A percentile compares a stretch with the other conserved stretches of the same genome.
Evolutionary conservation across 495 filamentous ascomycete genomes (phyloP).

Genomic region (Hypoxylon intermedium): DNA sequence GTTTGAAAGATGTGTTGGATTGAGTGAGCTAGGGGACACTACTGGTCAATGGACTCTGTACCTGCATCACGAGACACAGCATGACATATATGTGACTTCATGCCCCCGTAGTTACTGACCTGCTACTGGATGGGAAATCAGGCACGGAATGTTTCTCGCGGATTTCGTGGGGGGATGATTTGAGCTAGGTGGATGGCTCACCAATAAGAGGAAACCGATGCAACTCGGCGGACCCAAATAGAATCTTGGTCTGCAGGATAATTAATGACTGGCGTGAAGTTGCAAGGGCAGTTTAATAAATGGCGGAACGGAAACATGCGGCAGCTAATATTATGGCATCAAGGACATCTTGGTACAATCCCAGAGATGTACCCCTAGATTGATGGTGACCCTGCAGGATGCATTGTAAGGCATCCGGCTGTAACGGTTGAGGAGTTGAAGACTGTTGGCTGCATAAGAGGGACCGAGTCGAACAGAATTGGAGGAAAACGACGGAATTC

Average conservation of each 20-base stretch:
- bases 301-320: slow-evolving; percentile 16
- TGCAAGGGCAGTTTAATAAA: slow-evolving; percentile 17
- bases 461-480: background rate
- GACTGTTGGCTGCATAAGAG: background rate
- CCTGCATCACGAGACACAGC: slow-evolving; percentile 15
- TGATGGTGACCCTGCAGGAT: slow-evolving; percentile 16
- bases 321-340: slow-evolving; percentile 13
- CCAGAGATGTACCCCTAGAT: slow-evolving; percentile 4
- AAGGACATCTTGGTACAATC: slow-evolving; percentile 3
- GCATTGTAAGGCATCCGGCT: background rate
- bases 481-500: background rate
- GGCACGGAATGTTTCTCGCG: background rate
- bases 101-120: slow-evolving; percentile 1
- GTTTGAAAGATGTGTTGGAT: background rate
- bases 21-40: background rate
- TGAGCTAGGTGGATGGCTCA: background rate
- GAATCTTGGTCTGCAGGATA: background rate
- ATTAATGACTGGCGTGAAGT: slow-evolving; percentile 1
- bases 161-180: background rate
- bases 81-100: slow-evolving; percentile 40
- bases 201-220: slow-evolving; percentile 6
- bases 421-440: background rate
- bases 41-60: slow-evolving; percentile 6
- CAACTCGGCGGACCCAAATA: background rate
- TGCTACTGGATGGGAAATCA: background rate